Evolutionary conservation across 306 rosid genomes (phyloP).

Genomic region (Dryas alaskensis): DNA sequence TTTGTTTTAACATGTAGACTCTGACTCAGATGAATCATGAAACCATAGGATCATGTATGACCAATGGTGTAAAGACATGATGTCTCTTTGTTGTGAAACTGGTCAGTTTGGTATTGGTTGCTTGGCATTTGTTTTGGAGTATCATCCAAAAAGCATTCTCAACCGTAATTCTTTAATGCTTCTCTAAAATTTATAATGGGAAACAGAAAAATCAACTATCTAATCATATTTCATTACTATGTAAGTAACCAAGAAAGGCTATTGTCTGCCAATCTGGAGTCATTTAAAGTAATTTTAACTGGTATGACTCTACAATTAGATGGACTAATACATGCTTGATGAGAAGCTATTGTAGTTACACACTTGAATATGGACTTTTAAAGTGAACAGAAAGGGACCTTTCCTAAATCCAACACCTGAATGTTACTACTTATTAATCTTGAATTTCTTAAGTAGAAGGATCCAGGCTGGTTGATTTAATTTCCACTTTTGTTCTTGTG

Average conservation of each 20-base stretch:
- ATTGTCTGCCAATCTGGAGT: background rate
- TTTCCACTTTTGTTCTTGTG: background rate
- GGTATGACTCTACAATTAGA: background rate
- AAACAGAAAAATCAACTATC: background rate
- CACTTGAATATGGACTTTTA: slow-evolving; percentile 6
- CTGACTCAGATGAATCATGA: slow-evolving; percentile 18
- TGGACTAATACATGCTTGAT: background rate
- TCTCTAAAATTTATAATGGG: background rate
- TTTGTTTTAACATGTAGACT: slow-evolving; percentile 18
- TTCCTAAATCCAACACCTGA: background rate
- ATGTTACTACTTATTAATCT: background rate
- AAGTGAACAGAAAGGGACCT: background rate
- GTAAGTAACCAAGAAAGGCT: background rate
- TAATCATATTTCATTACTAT: background rate
- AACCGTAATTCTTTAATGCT: background rate
- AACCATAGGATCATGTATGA: slow-evolving; percentile 14
- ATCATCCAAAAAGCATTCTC: background rate
- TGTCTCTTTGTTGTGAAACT: background rate
- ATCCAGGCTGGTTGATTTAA: background rate
- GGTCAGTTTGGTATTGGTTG: background rate
- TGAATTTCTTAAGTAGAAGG: background rate
- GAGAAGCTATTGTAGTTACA: background rate
- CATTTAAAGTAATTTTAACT: background rate
- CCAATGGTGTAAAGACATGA: background rate
- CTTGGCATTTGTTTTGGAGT: slow-evolving; percentile 3